phyloP scores from a whole-genome alignment of 2,329 filamentous ascomycete genomes.

The Graphilbum sp. region DNA sequence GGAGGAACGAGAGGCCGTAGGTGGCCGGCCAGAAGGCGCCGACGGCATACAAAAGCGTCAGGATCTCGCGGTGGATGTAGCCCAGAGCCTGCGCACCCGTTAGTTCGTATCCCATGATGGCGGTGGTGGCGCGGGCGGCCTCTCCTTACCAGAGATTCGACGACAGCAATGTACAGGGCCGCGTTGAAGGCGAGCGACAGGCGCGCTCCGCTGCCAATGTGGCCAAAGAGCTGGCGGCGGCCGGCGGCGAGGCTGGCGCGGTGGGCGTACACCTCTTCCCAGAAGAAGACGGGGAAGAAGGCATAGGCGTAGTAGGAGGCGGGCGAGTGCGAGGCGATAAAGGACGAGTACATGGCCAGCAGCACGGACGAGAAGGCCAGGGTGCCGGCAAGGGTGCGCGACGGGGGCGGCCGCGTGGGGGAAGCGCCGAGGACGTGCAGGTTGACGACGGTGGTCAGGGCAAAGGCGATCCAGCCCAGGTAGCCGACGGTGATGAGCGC shows the following conservation, averaged over 20 bases:
- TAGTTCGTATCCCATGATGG: not conserved
- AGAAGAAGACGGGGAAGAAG: constrained; percentile 85
- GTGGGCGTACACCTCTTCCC: constrained; percentile 83
- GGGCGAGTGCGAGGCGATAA: constrained; percentile 66
- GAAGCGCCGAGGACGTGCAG: constrained; percentile 72
- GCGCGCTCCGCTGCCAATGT: constrained; percentile 40
- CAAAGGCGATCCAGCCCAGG: constrained; percentile 88
- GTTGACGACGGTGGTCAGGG: constrained; percentile 75
- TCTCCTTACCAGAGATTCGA: constrained; percentile 65
- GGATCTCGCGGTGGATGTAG: constrained; percentile 80
- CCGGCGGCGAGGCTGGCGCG: constrained; percentile 54
- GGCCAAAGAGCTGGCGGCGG: constrained; percentile 48
- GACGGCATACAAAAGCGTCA: constrained; percentile 63
- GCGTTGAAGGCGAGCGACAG: constrained; percentile 46
- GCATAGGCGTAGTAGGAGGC: constrained; percentile 79
- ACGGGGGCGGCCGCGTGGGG: constrained; percentile 42
- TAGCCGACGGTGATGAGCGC: constrained; percentile 82
- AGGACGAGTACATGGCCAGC: constrained; percentile 60
- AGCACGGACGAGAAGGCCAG: constrained; percentile 60
- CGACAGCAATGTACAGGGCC: constrained; percentile 52
- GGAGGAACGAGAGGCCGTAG: constrained; percentile 59
- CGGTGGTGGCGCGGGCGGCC: too few relatives aligned
- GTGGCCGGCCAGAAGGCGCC: constrained; percentile 63
- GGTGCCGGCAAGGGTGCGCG: constrained; percentile 41
- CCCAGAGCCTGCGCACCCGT: constrained; percentile 62